Conservation (phyloP, 1,139 yeast genomes). For the Scheffersomyces insectosa region DNA sequence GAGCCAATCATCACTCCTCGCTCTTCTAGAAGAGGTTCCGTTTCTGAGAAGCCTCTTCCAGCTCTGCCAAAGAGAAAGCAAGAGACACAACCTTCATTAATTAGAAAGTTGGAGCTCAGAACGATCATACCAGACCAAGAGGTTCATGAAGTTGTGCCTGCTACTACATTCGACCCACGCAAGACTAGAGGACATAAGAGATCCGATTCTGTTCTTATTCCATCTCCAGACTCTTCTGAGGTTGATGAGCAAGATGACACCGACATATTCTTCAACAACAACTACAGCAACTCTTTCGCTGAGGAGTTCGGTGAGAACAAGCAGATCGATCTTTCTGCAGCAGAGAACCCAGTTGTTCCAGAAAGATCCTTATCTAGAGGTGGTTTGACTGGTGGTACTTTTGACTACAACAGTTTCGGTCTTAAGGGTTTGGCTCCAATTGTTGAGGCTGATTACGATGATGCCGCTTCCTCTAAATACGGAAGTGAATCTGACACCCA, state of each 20-base stretch:
- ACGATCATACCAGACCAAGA: constrained; percentile 8
- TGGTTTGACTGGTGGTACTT: constrained; percentile 9
- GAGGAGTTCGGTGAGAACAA: constrained; percentile 7
- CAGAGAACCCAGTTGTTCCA: not conserved
- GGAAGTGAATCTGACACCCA: constrained; percentile 29
- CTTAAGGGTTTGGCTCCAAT: constrained; percentile 43
- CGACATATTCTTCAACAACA: constrained; percentile 5
- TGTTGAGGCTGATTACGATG: constrained; percentile 36
- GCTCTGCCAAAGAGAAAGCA: constrained; percentile 5
- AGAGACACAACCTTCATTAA: constrained; percentile 11
- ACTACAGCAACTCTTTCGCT: constrained; percentile 4
- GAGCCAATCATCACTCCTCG: constrained; percentile 7
- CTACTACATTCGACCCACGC: constrained; percentile 19
- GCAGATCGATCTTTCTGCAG: not conserved
- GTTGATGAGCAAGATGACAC: constrained; percentile 14
- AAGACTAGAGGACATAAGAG: constrained; percentile 13
- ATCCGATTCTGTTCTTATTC: constrained; percentile 9
- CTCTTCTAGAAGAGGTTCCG: constrained; percentile 7
- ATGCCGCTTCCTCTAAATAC: constrained; percentile 35
- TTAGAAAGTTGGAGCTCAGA: constrained; percentile 11
- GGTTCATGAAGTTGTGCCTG: constrained; percentile 7
- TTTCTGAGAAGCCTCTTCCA: constrained; percentile 4
- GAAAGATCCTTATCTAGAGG: not conserved
- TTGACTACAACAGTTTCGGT: constrained; percentile 34
- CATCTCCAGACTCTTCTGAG: constrained; percentile 15